Evolutionary conservation across 73 alveolate species (phyloP), one percentile per base, ranked within the genome.

Genomic region (Paraurostyla sp.): DNA sequence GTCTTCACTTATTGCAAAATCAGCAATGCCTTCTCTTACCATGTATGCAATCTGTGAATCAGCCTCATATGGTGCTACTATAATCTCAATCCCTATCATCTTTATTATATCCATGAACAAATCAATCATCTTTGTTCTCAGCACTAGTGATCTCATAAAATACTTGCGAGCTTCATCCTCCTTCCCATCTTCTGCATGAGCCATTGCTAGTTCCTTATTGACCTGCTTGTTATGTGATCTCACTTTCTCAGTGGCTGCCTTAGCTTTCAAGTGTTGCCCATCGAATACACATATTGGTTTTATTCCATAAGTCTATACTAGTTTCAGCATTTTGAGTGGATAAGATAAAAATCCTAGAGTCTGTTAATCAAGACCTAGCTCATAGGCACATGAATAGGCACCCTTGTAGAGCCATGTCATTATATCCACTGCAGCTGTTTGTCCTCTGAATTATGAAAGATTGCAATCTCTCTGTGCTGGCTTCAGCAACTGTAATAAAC

Each of bases 401-500:
- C 99, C 99, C 63, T 92, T 96, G 90, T 97, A 97, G 22, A 97
- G 92, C 98, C 99, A 97, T 18, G 95, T 95, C 99, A 97, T 97
- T 36, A 97, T 94, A 85, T 97, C 99, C 9, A 97, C 92, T 9
- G 98, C 99, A 36, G 98, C 97, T 18, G 97, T 96, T 80, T 97
- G 92, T 22, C 98, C 98, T 89, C 94, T 63, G 63, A 90, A 96
- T 57, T 75, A 73, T 7, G 93, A 81, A 3, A 97, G 69, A 45
- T 94, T 45, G 62, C 90, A 90, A 71, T 96, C 92, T 25, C 59
- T 46, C 52, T 69, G 76, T 48, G 93, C 92, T 43, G 98, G 97
- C 45, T 94, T 94, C 6, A 94, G 75, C 82, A 94, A 82, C 65
- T 89, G 80, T 20, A 92, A 54, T 35, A 94, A 89, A 20, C 96